Conservation (phyloP, 2,329 filamentous ascomycete genomes). For the Trichophyton verrucosum region DNA sequence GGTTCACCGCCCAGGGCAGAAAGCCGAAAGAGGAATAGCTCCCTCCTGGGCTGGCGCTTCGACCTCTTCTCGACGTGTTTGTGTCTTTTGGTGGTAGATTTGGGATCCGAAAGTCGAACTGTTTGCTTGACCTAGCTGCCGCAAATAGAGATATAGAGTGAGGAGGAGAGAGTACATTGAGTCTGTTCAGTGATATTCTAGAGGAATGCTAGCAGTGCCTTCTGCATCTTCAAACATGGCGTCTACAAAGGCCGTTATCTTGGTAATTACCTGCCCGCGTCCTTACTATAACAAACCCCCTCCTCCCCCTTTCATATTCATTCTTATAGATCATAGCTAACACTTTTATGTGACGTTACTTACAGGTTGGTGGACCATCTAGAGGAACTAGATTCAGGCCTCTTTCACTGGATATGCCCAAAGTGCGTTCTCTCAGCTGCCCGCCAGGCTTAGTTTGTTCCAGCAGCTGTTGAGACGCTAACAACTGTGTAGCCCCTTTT, state of each 20-base stretch:
- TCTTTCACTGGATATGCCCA: slow-evolving; percentile 87
- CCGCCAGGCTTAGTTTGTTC: not conserved
- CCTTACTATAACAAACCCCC: not conserved
- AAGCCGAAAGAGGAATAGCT: not conserved
- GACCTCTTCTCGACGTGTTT: not conserved
- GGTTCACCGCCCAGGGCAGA: not conserved
- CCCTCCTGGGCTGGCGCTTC: not conserved
- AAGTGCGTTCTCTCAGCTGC: slow-evolving; percentile 45
- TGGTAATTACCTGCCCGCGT: slow-evolving; percentile 45
- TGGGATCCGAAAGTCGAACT: not conserved
- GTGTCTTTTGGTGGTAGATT: not conserved
- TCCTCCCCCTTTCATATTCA: not conserved
- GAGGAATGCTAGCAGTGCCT: not conserved
- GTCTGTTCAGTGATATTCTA: not conserved
- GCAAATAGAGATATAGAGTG: not conserved
- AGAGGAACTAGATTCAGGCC: slow-evolving; percentile 92
- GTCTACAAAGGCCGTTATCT: slow-evolving; percentile 84
- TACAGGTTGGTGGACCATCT: slow-evolving; percentile 83
- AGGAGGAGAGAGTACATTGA: not conserved
- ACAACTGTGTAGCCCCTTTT: slow-evolving; percentile 62
- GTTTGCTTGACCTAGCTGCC: not conserved
- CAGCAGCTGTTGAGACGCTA: slow-evolving; percentile 8
- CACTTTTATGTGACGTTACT: not conserved
- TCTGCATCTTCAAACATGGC: slow-evolving; percentile 29
- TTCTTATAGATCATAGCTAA: not conserved